Conservation (phyloP, 1,139 yeast genomes). For the Lodderomyces orthopsilosis region DNA sequence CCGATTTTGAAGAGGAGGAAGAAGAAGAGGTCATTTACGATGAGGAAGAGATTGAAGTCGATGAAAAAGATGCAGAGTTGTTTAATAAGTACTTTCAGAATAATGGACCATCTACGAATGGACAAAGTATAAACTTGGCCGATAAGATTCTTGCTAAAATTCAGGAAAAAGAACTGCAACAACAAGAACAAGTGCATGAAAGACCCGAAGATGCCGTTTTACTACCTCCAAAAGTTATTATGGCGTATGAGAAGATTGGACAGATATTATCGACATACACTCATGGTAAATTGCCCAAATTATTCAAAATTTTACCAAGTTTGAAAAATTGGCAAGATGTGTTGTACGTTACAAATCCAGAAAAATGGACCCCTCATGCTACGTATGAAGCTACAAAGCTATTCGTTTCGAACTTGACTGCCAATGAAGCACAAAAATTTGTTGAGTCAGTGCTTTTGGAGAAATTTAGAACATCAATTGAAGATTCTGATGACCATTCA, state of each 20-base stretch:
- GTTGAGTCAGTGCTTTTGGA: constrained; percentile 74
- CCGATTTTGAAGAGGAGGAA: constrained; percentile 36
- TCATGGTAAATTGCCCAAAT: constrained; percentile 92
- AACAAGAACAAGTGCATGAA: constrained; percentile 14
- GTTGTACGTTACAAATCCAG: constrained; percentile 87
- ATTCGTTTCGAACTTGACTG: constrained; percentile 84
- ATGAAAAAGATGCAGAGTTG: constrained; percentile 67
- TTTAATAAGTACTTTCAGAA: constrained; percentile 62
- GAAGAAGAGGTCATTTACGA: constrained; percentile 43
- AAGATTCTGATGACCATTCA: constrained; percentile 66
- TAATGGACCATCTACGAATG: constrained; percentile 19
- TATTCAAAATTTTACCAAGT: constrained; percentile 91
- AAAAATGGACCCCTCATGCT: constrained; percentile 94
- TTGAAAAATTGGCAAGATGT: constrained; percentile 95
- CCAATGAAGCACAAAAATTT: constrained; percentile 86
- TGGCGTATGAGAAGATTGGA: constrained; percentile 91
- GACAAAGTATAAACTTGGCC: constrained; percentile 69
- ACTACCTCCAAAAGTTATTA: constrained; percentile 93
- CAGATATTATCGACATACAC: constrained; percentile 85
- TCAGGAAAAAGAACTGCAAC: constrained; percentile 60
- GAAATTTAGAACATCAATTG: constrained; percentile 80
- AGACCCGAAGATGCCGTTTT: constrained; percentile 56
- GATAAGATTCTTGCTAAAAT: constrained; percentile 91
- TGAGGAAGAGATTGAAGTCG: constrained; percentile 61
- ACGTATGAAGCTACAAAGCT: constrained; percentile 92